These are phyloP conservation scores for Sutorius australiensis DNA, from an alignment of 768 basidiomycete species.

Conservation along the genomic window DNA sequence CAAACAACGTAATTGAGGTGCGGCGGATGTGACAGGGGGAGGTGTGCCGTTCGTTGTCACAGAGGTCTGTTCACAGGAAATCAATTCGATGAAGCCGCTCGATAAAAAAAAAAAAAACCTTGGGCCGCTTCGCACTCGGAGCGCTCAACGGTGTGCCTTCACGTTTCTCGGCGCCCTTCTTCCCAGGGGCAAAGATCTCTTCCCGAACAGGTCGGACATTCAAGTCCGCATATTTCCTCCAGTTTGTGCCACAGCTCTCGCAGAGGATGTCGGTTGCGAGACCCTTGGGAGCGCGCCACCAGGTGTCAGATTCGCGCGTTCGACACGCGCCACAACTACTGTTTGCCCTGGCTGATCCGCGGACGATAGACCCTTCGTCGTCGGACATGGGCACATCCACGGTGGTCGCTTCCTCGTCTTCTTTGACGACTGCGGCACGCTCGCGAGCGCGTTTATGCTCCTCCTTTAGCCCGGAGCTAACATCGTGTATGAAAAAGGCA, in stretches of 20 bases:
- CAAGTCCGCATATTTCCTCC: slow-evolving; percentile 91
- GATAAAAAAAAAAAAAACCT: slow-evolving; percentile 35
- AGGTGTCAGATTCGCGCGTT: slow-evolving; percentile 69
- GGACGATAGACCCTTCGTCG: slow-evolving; percentile 75
- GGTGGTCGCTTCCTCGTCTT: slow-evolving; percentile 28
- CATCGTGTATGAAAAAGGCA: slow-evolving; percentile 4
- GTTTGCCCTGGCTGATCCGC: slow-evolving; percentile 49
- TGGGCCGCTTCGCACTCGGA: slow-evolving; percentile 59
- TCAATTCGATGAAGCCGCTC: neutral
- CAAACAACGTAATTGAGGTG: slow-evolving; percentile 67
- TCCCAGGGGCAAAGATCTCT: slow-evolving; percentile 47
- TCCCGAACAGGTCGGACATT: slow-evolving; percentile 72
- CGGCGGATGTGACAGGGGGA: slow-evolving; percentile 50
- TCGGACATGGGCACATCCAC: slow-evolving; percentile 41
- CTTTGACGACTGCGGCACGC: slow-evolving; percentile 32
- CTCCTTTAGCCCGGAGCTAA: slow-evolving; percentile 64
- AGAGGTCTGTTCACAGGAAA: slow-evolving; percentile 18
- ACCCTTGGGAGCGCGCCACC: slow-evolving; percentile 94
- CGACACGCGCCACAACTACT: slow-evolving; percentile 79
- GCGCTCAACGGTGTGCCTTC: slow-evolving; percentile 59
- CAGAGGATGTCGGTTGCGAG: slow-evolving; percentile 77
- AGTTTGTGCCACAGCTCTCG: slow-evolving; percentile 80
- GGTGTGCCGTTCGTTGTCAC: slow-evolving; percentile 54
- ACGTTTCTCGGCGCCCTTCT: slow-evolving; percentile 47
- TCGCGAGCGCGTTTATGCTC: slow-evolving; percentile 54